Evolutionary conservation across 805 yeast species (phyloP).

Genomic region (Cyberlindnera amylophila): DNA sequence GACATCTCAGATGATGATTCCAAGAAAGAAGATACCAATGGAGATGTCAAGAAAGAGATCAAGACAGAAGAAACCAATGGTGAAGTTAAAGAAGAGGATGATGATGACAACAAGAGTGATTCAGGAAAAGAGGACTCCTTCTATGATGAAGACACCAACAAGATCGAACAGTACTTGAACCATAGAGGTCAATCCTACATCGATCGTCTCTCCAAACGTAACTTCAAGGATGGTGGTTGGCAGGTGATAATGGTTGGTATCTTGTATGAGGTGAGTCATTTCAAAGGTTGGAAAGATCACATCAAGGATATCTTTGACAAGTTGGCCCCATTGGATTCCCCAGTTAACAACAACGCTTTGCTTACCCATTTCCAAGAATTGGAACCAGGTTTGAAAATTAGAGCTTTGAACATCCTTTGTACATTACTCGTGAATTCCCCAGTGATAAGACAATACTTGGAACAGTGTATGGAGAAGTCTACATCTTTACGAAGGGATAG

Average conservation of each 20-base stretch:
- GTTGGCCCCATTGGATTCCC: constrained; percentile 53
- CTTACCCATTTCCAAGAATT: constrained; percentile 54
- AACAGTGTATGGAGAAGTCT: constrained; percentile 61
- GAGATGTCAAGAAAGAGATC: constrained; percentile 3
- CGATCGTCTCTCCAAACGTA: constrained; percentile 68
- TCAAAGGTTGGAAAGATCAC: constrained; percentile 48
- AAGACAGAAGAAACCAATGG: background rate
- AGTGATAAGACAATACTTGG: constrained; percentile 59
- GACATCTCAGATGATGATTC: constrained; percentile 5
- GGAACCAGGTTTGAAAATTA: constrained; percentile 49
- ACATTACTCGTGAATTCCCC: constrained; percentile 58
- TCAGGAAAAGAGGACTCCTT: constrained; percentile 12
- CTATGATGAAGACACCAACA: constrained; percentile 20
- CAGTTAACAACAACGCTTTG: constrained; percentile 48
- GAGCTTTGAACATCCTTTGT: constrained; percentile 57
- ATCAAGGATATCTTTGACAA: constrained; percentile 47
- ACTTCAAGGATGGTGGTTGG: constrained; percentile 85
- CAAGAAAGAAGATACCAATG: background rate
- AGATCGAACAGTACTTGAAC: constrained; percentile 40
- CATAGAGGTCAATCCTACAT: constrained; percentile 69
- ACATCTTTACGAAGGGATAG: constrained; percentile 61
- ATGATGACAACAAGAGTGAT: constrained; percentile 19
- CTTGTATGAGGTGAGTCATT: constrained; percentile 54
- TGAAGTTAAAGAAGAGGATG: constrained; percentile 22
- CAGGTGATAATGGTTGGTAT: constrained; percentile 72